Evolutionary conservation across 441 rosid genomes (phyloP).

Genomic region (Metrosideros polymorpha): DNA sequence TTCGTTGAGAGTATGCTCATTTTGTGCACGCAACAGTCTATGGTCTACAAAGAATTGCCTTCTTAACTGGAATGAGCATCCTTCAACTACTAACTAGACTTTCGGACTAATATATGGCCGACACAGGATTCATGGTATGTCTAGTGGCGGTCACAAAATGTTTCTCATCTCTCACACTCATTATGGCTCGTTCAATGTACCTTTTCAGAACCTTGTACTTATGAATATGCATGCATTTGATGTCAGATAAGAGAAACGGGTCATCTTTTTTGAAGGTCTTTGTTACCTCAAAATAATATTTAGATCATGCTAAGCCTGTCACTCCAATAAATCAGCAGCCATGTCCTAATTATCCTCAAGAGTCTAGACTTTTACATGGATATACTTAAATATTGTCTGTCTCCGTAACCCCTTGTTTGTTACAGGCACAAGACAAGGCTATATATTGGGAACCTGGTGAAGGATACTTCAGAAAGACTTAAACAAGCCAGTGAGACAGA

Average conservation of each 20-base stretch:
- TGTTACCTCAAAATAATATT: not conserved
- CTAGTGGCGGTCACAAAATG: not conserved
- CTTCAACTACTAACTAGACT: not conserved
- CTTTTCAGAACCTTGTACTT: not conserved
- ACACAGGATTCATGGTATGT: not conserved
- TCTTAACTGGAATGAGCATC: not conserved
- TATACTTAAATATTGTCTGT: not conserved
- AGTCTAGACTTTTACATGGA: not conserved
- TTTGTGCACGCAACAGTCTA: not conserved
- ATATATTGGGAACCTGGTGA: slow-evolving; percentile 79
- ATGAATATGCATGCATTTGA: not conserved
- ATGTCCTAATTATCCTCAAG: not conserved
- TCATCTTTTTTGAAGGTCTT: not conserved
- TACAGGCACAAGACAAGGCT: slow-evolving; percentile 78
- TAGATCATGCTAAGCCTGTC: not conserved
- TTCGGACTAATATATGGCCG: not conserved
- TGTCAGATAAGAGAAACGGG: not conserved
- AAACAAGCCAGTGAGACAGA: slow-evolving; percentile 89
- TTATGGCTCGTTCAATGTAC: not conserved
- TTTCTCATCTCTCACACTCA: not conserved
- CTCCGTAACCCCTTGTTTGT: not conserved
- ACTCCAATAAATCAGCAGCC: not conserved
- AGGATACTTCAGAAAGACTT: slow-evolving; percentile 89
- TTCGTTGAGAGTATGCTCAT: not conserved
- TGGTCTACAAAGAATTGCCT: not conserved